Evolutionary conservation across 148 eudicot species (phyloP).

Genomic region (Tetragonia tetragonoides): DNA sequence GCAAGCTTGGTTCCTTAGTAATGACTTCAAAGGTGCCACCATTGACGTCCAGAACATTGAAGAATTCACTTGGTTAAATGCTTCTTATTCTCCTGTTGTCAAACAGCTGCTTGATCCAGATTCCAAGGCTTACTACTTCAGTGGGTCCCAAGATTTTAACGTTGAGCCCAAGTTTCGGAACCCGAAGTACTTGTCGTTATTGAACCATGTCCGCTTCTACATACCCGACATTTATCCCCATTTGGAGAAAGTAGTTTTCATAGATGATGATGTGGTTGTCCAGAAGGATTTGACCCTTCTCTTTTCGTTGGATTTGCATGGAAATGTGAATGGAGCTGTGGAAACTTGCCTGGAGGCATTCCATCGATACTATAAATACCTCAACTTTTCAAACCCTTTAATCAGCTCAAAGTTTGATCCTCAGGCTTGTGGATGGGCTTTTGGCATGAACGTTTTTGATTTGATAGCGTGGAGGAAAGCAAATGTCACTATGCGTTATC

Average conservation of each 20-base stretch:
- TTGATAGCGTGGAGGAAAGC: constrained; percentile 69
- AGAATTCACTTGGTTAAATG: constrained; percentile 69
- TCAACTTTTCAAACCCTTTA: constrained; percentile 66
- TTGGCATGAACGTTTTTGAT: constrained; percentile 76
- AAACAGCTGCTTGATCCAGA: constrained; percentile 39
- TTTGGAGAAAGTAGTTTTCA: constrained; percentile 70
- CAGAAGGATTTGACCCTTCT: constrained; percentile 72
- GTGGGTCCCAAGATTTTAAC: constrained; percentile 42
- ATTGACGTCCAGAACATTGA: constrained; percentile 65
- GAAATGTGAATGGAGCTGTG: constrained; percentile 81
- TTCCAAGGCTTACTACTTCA: constrained; percentile 43
- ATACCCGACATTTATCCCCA: constrained; percentile 72
- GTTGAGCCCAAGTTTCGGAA: constrained; percentile 53
- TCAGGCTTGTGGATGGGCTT: constrained; percentile 89
- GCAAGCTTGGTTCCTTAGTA: constrained; percentile 70
- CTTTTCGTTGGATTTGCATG: constrained; percentile 69
- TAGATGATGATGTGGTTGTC: constrained; percentile 78
- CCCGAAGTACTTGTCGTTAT: constrained; percentile 51
- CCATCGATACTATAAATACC: constrained; percentile 69
- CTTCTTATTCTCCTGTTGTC: constrained; percentile 59
- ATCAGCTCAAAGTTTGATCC: constrained; percentile 78
- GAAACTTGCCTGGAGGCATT: constrained; percentile 83
- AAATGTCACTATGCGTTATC: constrained; percentile 60
- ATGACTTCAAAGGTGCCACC: constrained; percentile 61
- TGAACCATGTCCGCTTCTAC: constrained; percentile 76